Evolutionary conservation across 164 flowering plant species (phyloP), one percentile per base, ranked within the genome.

Genomic region (Dillenia suffruticosa): DNA sequence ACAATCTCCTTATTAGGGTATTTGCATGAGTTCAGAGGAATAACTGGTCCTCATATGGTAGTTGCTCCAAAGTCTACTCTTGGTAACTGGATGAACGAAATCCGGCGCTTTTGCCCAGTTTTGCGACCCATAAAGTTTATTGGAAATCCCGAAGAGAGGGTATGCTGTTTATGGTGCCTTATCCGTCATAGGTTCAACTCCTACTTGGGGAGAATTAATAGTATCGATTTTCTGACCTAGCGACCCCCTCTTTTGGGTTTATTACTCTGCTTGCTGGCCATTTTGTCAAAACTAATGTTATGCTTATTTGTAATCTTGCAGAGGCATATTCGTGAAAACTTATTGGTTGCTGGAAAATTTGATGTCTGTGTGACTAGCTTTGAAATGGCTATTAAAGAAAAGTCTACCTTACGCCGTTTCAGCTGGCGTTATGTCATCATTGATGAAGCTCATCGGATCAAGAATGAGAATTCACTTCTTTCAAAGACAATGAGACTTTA

Each of bases 361-460:
- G 99, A 95, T 77, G 89, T 95, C 8, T 92, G 98, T 78, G 99
- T 95, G 24, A 95, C 98, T 44, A 95, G 99, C 70, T 95, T 90
- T 78, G 99, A 95, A 70, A 95, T 95, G 99, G 99, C 96, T 19
- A 95, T 95, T 54, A 95, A 92, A 73, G 99, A 95, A 79, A 95
- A 95, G 72, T 12, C 88, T 57, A 12, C 84, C 14, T 71, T 95
- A 60, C 94, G 97, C n/a, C 88, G 90, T 9, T 95, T 95, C 65
- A 95, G 97, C 72, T 95, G 99, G 99, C 98, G 99, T n/a, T 95
- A 95, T 74, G 92, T 95, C 49, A 92, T 95, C 51, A 95, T 95
- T 72, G 99, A 95, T 64, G 99, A 95, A 79, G 99, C 99, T 17
- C 99, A 95, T 83, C 80, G 99, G 48, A 95, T 95, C 56, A 95